Evolutionary conservation across 106 monocot species (phyloP), one percentile per base, ranked within the genome.

Genomic region (Dactylorhiza incarnata): DNA sequence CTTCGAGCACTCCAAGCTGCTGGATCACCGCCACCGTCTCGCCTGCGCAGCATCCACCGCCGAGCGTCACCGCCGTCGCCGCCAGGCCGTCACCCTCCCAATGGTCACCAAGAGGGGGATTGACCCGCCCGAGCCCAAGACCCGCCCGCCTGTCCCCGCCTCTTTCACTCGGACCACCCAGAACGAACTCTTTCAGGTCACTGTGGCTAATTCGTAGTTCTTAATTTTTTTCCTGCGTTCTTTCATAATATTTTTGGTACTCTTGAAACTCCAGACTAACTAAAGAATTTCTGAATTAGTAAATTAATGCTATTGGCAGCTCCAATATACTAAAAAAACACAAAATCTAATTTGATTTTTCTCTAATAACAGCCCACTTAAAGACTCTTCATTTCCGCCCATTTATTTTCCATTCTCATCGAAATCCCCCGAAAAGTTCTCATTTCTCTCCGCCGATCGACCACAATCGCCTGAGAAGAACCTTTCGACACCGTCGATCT

Each of bases 121-220:
- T 48, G 29, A 54, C 22, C 73, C 69, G 25, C 71, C 82, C 13
- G 45, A 48, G 68, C 55, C 71, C 13, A 78, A 71, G 19, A 6
- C 48, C 79, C 46, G 65, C 50, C 17, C 6, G 61, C 25, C 62
- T 5, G 52, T 53, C 19, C n/a, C 45, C 11, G 12, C 73, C 55
- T 54, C 52, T 23, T 16, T 56, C 79, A 43, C 6, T 45, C 16
- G 68, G 24, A 14, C 75, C 59, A 54, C 45, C 14, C 20, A 51
- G 9, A 76, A 76, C 50, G 80, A 81, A 8, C 82, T 75, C 71
- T 86, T 92, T 73, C 92, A 89, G 83, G 91, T 88, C 58, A 59
- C 13, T 12, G 91, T 88, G 59, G 52, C 13, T 12, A 7, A 9
- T 11, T 65, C 19, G 26, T 11, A 26, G 11, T 29, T 7, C 19